Base-by-base conservation (phyloP, 2,329 filamentous ascomycete genomes). In the Colletotrichum falcatum region DNA sequence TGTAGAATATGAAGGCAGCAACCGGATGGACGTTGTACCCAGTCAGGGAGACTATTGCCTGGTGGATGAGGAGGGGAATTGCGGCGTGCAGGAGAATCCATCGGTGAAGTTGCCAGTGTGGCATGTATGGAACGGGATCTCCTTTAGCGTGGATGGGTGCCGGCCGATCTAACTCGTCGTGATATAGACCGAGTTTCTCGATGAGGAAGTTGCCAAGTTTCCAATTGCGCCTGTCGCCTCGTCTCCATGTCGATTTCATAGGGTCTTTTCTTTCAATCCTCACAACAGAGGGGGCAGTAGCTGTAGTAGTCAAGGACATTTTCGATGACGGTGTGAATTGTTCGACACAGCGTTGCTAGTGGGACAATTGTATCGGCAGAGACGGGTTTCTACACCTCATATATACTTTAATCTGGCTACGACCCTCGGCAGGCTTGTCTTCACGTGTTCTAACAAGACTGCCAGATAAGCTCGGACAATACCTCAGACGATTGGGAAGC, bases 181-280 rank as follows among this genome's bases (percentile, higher is more conserved):
- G 77, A 48, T 81, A 75, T 9, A 76, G 74, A 53, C 74, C 74
- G 5, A 81, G 71, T 0, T 77, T 48, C 49, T 82, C 78, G 33
- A 80, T 73, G 14, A 80, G 65, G 75, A 74, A 78, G 69, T 82
- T 80, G 51, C 73, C 69, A 6, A 74, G 5, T 6, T 74, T 78
- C 81, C 81, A 83, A 4, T 74, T 44, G 23, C 70, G 69, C 30
- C 68, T 74, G 70, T 78, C 77, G 28, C 64, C 68, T 7, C 46
- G 51, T 5, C 77, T 77, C 81, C 81, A 83, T 9, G 81, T 82
- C 5, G 81, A 81, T 75, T 81, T 82, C 76, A 83, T 82, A 12
- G 80, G 81, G 73, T 82, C 80, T 58, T 77, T 79, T 26, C 44
- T 56, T 26, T 70, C 56, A 16, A 23, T 20, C 62, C 44, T 55